A percentile compares a stretch with the other conserved stretches of the same genome.
phyloP scores from a whole-genome alignment of 73 alveolate species.

The Blepharisma japonicum region DNA sequence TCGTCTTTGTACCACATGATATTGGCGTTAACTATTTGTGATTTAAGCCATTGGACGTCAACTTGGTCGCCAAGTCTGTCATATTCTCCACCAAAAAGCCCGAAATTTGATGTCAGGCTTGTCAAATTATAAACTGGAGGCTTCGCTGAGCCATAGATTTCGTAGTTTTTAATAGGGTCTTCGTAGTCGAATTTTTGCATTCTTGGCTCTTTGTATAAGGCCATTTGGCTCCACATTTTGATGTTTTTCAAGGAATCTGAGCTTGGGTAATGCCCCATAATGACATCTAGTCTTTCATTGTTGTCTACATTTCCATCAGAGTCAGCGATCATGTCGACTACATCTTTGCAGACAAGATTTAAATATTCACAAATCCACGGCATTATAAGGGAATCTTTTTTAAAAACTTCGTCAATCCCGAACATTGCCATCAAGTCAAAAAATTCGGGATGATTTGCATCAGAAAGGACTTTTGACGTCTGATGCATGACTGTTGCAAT shows the following conservation, averaged over 20 bases:
- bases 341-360: background rate
- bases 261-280: conserved; percentile 27
- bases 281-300: background rate
- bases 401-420: conserved; percentile 38
- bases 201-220: conserved; percentile 44
- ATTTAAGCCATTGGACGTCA: conserved; percentile 46
- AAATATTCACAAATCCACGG: conserved; percentile 1
- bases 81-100: conserved; percentile 45
- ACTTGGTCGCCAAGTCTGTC: conserved; percentile 47
- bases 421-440: background rate
- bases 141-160: conserved; percentile 42
- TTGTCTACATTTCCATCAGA: conserved; percentile 26
- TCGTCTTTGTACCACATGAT: conserved; percentile 57
- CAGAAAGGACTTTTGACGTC: background rate
- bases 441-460: background rate
- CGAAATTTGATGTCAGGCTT: conserved; percentile 33
- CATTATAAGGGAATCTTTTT: conserved; percentile 35
- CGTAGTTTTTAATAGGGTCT: conserved; percentile 33
- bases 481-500: conserved; percentile 43
- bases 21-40: conserved; percentile 36
- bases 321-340: background rate
- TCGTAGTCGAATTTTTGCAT: conserved; percentile 40
- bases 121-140: conserved; percentile 41
- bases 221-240: conserved; percentile 41
- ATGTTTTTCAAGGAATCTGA: conserved; percentile 34